A percentile compares a stretch with the other conserved stretches of the same genome.
Evolutionary conservation across 257 asterid genomes (phyloP).

Genomic region (Scutellaria baicalensis): DNA sequence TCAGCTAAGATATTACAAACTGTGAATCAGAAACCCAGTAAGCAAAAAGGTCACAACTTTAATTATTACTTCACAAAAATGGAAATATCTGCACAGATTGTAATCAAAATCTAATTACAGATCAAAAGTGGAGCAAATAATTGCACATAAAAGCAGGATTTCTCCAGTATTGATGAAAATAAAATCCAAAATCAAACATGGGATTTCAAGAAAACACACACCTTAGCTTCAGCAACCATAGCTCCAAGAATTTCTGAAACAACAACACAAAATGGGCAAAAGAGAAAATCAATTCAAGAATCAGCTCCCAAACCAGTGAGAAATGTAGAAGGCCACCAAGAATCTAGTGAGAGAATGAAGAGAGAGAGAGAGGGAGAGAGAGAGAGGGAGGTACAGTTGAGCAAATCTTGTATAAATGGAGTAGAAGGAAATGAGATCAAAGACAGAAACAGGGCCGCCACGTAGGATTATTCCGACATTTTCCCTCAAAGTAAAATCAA

Average conservation of each 20-base stretch:
- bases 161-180: background rate
- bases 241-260: conserved; percentile 17
- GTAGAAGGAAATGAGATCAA: background rate
- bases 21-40: background rate
- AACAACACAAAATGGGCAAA: background rate
- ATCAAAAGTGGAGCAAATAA: conserved; percentile 5
- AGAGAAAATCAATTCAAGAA: conserved; percentile 7
- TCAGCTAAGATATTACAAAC: background rate
- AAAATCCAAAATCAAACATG: background rate
- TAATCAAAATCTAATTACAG: conserved; percentile 2
- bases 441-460: conserved; percentile 23
- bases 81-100: background rate
- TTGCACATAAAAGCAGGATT: background rate
- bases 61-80: background rate
- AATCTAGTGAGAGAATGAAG: background rate
- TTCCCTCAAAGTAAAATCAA: background rate
- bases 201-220: conserved; percentile 19
- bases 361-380: background rate
- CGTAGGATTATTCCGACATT: conserved; percentile 27
- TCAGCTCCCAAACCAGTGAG: background rate
- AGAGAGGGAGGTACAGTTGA: conserved; percentile 3
- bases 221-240: conserved; percentile 62
- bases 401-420: conserved; percentile 21
- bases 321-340: background rate
- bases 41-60: background rate